These are phyloP conservation scores for Gymnopilus junonius DNA, from an alignment of 768 basidiomycete genomes.

Conservation along the genomic window DNA sequence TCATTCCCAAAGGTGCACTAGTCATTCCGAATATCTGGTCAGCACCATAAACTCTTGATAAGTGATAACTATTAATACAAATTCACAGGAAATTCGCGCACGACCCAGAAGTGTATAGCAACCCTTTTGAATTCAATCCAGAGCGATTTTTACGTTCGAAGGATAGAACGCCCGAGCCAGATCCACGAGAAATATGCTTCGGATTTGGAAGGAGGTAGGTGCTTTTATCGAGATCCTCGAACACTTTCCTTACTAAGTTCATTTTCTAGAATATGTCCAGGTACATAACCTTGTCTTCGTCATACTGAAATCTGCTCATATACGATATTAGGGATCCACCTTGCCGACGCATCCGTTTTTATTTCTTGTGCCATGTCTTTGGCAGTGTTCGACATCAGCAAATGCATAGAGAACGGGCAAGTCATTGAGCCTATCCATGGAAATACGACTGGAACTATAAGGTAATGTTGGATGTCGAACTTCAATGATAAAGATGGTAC, in stretches of 20 bases:
- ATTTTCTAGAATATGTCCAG: conserved; percentile 49
- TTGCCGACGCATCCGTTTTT: conserved; percentile 59
- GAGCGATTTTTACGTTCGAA: conserved; percentile 59
- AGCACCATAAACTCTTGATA: conserved; percentile 5
- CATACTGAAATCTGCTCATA: conserved; percentile 7
- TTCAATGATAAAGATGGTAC: background rate
- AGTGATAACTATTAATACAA: conserved; percentile 5
- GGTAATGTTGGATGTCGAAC: conserved; percentile 35
- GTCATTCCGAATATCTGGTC: conserved; percentile 58
- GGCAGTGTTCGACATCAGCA: conserved; percentile 55
- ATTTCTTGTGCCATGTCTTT: conserved; percentile 56
- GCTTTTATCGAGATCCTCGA: conserved; percentile 5
- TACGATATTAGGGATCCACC: conserved; percentile 44
- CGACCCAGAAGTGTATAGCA: conserved; percentile 55
- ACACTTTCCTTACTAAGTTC: conserved; percentile 1
- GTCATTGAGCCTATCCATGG: conserved; percentile 57
- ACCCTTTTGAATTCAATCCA: conserved; percentile 62
- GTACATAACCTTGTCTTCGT: conserved; percentile 27
- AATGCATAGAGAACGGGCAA: conserved; percentile 47
- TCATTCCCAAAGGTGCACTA: conserved; percentile 61
- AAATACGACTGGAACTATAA: conserved; percentile 67
- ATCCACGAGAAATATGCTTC: conserved; percentile 66
- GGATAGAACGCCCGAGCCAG: conserved; percentile 47
- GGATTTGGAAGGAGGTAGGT: conserved; percentile 71
- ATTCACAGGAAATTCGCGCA: conserved; percentile 52